Evolutionary conservation across 805 yeast genomes (phyloP), one percentile per base, ranked within the genome.

Genomic region (Henningerozyma blattae): DNA sequence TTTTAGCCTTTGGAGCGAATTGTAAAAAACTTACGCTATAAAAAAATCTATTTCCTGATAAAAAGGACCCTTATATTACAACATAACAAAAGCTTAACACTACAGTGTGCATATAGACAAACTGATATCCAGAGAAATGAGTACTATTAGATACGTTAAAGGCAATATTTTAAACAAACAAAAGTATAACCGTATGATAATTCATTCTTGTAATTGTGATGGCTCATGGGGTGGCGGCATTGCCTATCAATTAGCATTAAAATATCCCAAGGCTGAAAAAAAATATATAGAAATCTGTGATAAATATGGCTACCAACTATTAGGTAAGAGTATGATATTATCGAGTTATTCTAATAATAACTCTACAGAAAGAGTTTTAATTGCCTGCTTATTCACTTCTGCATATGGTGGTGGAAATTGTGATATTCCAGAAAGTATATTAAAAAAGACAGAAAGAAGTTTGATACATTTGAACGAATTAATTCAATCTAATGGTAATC

Each of bases 141-240:
- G 31, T 10, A 39, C 35, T 18, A 37, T 48, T 3, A 42, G 18
- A 8, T 46, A 48, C 30, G 9, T 38, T 1, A 38, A 40, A 18
- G 55, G 55, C 2, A 38, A 50, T 27, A 42, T 48, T 15, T 22
- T 48, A 12, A 32, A 35, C 9, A 25, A 19, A 4, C 22, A 22
- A 4, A 17, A 28, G 13, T 34, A 44, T 4, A 63, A 68, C 1
- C 49, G 75, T 0, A 59, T 80, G 3, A 51, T 83, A 4, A 80
- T 80, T 1, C 94, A 84, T 50, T 75, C 94, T 0, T 84, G 94
- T 48, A 84, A 84, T 50, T 75, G 85, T 26, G 61, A 64, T 18
- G 94, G 94, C 0, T 47, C 64, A 1, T 84, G 94, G 94, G 91
- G 91, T 4, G 89, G 83, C 3, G 95, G 94, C 0, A 70, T 84